Evolutionary conservation across 202 grass and related monocot genomes (phyloP).

Genomic region (Alloteropsis angusta): DNA sequence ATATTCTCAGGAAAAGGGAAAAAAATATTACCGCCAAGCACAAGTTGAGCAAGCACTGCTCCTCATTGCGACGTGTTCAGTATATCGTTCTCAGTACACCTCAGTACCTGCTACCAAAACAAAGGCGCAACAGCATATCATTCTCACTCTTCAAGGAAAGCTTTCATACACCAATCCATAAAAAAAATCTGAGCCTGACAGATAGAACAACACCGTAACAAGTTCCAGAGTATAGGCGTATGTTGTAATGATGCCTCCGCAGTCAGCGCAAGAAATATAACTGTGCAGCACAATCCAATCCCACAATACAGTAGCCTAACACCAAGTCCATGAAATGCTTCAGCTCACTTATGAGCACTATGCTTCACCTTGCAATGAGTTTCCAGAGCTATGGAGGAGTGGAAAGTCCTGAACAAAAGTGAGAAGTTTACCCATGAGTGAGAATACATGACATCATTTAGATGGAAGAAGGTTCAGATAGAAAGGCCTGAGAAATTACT

Average conservation of each 20-base stretch:
- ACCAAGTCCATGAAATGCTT: background rate
- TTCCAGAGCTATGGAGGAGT: conserved; percentile 31
- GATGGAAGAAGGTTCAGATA: background rate
- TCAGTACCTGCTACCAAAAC: background rate
- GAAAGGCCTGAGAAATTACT: conserved; percentile 9
- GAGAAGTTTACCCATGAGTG: background rate
- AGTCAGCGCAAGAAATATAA: background rate
- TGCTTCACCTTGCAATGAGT: conserved; percentile 58
- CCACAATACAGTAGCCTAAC: conserved; percentile 1
- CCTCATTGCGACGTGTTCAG: too few relatives aligned
- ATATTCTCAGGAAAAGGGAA: too few relatives aligned
- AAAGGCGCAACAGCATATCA: background rate
- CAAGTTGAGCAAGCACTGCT: too few relatives aligned
- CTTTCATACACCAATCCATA: background rate
- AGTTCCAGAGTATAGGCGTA: background rate
- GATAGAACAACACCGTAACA: background rate
- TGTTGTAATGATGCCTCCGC: background rate
- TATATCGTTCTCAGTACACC: too few relatives aligned
- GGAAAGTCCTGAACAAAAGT: conserved; percentile 36
- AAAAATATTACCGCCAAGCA: too few relatives aligned
- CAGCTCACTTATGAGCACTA: background rate
- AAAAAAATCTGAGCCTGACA: background rate
- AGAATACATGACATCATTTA: background rate
- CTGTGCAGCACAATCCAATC: background rate
- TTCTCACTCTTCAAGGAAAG: background rate